Conservation (phyloP, 2,329 filamentous ascomycete species). For the Neonectria sp. region DNA sequence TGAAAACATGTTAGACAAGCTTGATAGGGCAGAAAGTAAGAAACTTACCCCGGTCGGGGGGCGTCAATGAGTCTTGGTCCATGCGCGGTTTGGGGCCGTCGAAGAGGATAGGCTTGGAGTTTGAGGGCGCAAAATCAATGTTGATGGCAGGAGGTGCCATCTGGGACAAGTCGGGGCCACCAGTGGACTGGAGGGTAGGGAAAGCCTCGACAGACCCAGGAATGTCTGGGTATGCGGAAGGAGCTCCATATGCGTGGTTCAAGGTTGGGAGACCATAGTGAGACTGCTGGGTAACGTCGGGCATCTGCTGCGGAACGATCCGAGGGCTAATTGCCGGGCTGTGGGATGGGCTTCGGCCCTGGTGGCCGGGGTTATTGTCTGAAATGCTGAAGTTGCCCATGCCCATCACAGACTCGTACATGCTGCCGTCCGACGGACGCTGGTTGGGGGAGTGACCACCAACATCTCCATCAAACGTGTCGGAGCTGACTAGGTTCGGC, state of each 20-base stretch:
- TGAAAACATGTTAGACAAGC: constrained; percentile 46
- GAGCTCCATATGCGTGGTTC: constrained; percentile 56
- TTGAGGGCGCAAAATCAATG: constrained; percentile 91
- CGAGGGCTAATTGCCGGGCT: constrained; percentile 77
- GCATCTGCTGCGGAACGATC: constrained; percentile 70
- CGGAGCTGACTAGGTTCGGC: constrained; percentile 83
- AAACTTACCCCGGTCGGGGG: constrained; percentile 77
- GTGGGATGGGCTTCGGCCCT: constrained; percentile 86
- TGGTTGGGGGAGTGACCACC: constrained; percentile 86
- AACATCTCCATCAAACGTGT: constrained; percentile 82
- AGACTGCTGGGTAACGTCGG: constrained; percentile 66
- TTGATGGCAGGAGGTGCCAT: constrained; percentile 97
- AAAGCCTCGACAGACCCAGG: constrained; percentile 64
- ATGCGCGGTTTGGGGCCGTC: constrained; percentile 73
- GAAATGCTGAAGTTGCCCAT: constrained; percentile 87
- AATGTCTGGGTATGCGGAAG: constrained; percentile 55
- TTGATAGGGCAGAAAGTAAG: constrained; percentile 7
- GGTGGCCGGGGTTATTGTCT: constrained; percentile 77
- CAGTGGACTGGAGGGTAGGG: constrained; percentile 62
- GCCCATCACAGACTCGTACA: constrained; percentile 84
- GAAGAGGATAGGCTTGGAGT: constrained; percentile 55
- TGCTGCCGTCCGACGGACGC: constrained; percentile 76
- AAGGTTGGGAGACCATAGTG: constrained; percentile 61
- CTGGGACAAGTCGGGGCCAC: constrained; percentile 75
- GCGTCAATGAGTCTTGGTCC: constrained; percentile 85